Conservation (phyloP, 2,329 filamentous ascomycete genomes). For the Colletotrichum orchidophilum region DNA sequence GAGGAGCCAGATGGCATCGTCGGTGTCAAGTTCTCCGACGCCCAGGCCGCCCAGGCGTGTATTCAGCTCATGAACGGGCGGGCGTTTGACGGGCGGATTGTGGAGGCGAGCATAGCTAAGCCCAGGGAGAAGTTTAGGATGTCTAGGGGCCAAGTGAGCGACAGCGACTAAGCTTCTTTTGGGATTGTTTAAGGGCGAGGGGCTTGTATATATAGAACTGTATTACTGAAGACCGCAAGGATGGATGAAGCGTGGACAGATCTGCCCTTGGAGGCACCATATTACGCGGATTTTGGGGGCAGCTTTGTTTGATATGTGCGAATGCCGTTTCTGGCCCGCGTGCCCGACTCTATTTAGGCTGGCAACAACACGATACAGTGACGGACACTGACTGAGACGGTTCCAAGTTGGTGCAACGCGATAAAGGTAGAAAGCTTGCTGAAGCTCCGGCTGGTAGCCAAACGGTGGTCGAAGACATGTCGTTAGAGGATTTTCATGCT, state of each 20-base stretch:
- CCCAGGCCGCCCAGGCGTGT: slow-evolving; percentile 76
- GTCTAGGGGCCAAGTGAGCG: slow-evolving; percentile 63
- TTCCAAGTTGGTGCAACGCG: too few relatives aligned
- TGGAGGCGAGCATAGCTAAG: slow-evolving; percentile 76
- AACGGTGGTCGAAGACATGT: too few relatives aligned
- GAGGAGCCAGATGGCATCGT: slow-evolving; percentile 85
- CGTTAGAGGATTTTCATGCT: too few relatives aligned
- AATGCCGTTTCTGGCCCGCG: neutral
- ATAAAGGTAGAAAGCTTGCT: too few relatives aligned
- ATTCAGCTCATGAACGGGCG: slow-evolving; percentile 81
- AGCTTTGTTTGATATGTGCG: neutral
- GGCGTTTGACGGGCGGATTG: slow-evolving; percentile 77
- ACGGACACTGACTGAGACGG: too few relatives aligned
- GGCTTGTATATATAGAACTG: slow-evolving; percentile 18
- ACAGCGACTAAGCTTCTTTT: slow-evolving; percentile 45
- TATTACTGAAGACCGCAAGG: neutral
- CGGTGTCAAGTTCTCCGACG: slow-evolving; percentile 81
- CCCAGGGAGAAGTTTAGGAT: slow-evolving; percentile 80
- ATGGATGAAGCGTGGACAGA: neutral
- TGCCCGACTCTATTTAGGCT: neutral
- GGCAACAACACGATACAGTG: too few relatives aligned
- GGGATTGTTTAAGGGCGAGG: slow-evolving; percentile 48
- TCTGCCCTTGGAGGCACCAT: neutral
- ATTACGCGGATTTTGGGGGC: neutral
- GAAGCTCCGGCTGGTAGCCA: too few relatives aligned